Evolutionary conservation across 805 yeast genomes (phyloP).

Genomic region (Phaffomyces opuntiae): DNA sequence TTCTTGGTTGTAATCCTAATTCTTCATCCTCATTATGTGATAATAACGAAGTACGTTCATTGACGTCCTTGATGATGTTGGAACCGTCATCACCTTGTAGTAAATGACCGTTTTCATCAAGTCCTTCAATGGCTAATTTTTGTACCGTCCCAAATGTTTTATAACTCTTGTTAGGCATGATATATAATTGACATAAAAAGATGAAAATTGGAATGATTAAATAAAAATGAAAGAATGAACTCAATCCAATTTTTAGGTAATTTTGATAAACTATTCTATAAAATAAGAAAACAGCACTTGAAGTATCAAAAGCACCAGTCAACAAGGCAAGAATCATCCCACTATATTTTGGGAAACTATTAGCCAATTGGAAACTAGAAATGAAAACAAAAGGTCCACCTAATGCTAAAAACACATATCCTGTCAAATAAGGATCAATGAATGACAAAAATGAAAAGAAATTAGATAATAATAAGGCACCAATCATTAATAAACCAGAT

Average conservation of each 20-base stretch:
- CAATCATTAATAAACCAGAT: constrained; percentile 47
- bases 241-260: constrained; percentile 31
- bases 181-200: constrained; percentile 57
- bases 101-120: constrained; percentile 61
- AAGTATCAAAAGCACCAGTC: constrained; percentile 92
- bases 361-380: constrained; percentile 84
- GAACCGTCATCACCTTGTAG: constrained; percentile 30
- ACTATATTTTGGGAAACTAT: constrained; percentile 74
- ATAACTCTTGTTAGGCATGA: constrained; percentile 78
- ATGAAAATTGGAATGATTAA: constrained; percentile 75
- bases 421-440: constrained; percentile 63
- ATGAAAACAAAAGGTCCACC: constrained; percentile 95
- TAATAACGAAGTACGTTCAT: constrained; percentile 28
- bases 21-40: constrained; percentile 5
- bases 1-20: constrained; percentile 7
- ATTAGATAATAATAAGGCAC: constrained; percentile 44
- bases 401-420: constrained; percentile 70
- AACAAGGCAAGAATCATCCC: constrained; percentile 76
- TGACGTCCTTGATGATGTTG: constrained; percentile 40
- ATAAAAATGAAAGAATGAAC: constrained; percentile 59
- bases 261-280: constrained; percentile 61
- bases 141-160: constrained; percentile 64
- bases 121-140: constrained; percentile 63
- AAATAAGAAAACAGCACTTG: constrained; percentile 77
- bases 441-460: constrained; percentile 17